These are phyloP conservation scores for Gaultheria prostrata DNA, from an alignment of 148 eudicot genomes.

Conservation along the genomic window DNA sequence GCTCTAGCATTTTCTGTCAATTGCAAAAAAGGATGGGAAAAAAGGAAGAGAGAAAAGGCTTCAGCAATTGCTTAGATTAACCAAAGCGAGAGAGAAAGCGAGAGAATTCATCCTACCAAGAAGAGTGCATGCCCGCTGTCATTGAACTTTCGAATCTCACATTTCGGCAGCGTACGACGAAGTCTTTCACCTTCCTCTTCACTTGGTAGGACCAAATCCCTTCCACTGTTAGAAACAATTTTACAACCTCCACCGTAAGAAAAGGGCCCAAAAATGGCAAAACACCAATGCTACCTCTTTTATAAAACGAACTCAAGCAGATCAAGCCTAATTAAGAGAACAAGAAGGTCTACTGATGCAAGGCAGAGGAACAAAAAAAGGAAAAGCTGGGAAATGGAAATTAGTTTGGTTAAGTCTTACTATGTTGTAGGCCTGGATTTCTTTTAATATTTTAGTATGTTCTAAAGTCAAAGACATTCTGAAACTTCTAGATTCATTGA, in stretches of 20 bases:
- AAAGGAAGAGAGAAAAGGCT: neutral
- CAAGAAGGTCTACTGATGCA: slow-evolving; percentile 5
- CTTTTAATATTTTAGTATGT: neutral
- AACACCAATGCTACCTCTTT: neutral
- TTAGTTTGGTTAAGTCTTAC: neutral
- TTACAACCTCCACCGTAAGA: neutral
- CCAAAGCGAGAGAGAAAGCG: neutral
- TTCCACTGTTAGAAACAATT: slow-evolving; percentile 38
- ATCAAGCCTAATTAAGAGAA: slow-evolving; percentile 6
- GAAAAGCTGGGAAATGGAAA: neutral
- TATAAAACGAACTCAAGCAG: neutral
- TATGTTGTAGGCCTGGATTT: neutral
- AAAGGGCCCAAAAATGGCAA: neutral
- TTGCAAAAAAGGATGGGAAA: neutral
- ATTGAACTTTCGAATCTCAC: slow-evolving; percentile 60
- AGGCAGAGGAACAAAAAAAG: neutral
- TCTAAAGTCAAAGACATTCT: neutral
- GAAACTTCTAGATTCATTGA: neutral
- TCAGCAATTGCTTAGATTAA: neutral
- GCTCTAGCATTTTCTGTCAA: neutral
- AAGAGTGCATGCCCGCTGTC: slow-evolving; percentile 69
- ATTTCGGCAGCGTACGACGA: slow-evolving; percentile 44
- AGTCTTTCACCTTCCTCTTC: slow-evolving; percentile 81
- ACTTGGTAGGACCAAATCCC: slow-evolving; percentile 59
- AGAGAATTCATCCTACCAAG: slow-evolving; percentile 50